These are phyloP conservation scores for Nissolia schottii DNA, from an alignment of 306 rosid genomes.

Conservation along the genomic window DNA sequence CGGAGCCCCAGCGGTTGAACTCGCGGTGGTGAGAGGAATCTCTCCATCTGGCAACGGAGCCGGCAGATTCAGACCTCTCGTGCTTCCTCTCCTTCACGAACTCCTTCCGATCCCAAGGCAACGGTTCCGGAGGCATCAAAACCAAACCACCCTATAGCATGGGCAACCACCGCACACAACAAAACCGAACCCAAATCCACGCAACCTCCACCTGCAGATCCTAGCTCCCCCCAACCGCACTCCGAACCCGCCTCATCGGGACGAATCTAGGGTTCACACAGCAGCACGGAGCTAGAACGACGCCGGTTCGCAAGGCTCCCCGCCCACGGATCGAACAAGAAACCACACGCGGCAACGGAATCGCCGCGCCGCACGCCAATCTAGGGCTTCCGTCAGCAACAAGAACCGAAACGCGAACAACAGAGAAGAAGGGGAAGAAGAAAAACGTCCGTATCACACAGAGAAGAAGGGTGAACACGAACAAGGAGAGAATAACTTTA, in stretches of 20 bases:
- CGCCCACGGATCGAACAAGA: conserved; percentile 39
- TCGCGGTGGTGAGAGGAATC: conserved; percentile 84
- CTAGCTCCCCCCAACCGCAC: background rate
- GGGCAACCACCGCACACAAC: conserved; percentile 43
- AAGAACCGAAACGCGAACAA: background rate
- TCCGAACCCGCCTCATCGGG: background rate
- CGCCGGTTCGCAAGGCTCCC: background rate
- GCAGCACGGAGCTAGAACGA: background rate
- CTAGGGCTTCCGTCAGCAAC: conserved; percentile 23
- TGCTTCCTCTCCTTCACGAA: conserved; percentile 97
- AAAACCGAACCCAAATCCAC: background rate
- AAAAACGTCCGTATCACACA: background rate
- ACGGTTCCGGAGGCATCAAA: conserved; percentile 99
- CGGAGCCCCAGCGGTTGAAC: conserved; percentile 72
- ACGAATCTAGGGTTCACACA: conserved; percentile 37
- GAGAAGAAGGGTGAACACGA: too few species aligned
- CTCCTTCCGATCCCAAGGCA: conserved; percentile 98
- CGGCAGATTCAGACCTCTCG: conserved; percentile 82
- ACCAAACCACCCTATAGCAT: conserved; percentile 70
- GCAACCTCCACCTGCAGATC: conserved; percentile 23
- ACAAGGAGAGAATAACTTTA: background rate
- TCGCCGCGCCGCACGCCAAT: conserved; percentile 28
- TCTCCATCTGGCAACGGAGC: conserved; percentile 85
- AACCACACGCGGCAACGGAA: conserved; percentile 25
- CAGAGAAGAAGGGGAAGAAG: background rate